phyloP scores from a whole-genome alignment of 192 early-diverging fungal genomes.

The Coemansia umbellata region DNA sequence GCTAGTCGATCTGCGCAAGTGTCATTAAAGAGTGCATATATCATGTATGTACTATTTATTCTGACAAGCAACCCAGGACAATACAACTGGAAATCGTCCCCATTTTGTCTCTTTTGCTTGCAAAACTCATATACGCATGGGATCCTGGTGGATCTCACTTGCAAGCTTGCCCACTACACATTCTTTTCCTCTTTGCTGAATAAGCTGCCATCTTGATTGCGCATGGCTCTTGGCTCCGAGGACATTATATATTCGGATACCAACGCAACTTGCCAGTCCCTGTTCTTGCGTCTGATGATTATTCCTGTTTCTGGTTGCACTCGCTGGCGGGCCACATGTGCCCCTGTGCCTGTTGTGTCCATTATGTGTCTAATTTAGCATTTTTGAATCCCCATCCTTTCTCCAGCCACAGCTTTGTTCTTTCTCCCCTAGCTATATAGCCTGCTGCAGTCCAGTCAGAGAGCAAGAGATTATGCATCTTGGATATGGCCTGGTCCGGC shows the following conservation, averaged over 20 bases:
- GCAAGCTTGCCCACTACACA: not conserved
- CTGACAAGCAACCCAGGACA: no score
- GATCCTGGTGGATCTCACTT: not conserved
- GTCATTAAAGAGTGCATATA: no score
- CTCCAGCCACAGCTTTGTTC: not conserved
- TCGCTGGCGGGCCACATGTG: not conserved
- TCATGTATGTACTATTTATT: no score
- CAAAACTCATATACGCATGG: not conserved
- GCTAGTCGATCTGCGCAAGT: no score
- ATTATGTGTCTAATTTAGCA: not conserved
- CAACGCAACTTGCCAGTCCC: not conserved
- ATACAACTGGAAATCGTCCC: no score
- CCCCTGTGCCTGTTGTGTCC: no score
- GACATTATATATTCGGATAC: conserved; percentile 3
- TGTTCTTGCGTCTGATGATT: not conserved
- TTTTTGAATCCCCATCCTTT: not conserved
- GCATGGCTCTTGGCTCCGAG: no score
- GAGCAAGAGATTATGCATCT: no score
- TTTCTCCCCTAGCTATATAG: not conserved
- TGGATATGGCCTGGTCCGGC: not conserved
- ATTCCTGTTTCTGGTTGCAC: conserved; percentile 4
- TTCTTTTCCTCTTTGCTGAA: no score
- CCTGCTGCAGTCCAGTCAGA: no score
- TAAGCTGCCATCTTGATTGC: no score
- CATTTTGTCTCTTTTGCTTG: no score